Base-by-base conservation (phyloP, 2,329 filamentous ascomycete genomes). In the Endocalyx cinctus region DNA sequence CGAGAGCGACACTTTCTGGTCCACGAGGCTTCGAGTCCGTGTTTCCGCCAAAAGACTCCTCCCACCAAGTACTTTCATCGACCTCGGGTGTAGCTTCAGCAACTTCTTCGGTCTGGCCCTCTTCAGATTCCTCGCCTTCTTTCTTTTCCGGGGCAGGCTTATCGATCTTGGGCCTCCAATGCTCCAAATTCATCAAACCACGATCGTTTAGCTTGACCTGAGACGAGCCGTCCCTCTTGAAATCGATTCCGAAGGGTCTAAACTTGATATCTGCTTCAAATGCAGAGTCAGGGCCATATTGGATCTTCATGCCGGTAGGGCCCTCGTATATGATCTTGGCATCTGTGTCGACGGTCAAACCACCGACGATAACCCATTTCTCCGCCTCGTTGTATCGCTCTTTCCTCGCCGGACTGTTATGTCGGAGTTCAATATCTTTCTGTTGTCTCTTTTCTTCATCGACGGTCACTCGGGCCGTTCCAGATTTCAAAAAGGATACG, bases 1-100 rank as follows among this genome's bases (percentile, higher is more conserved):
- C 92, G 38, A 98, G 64, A 11, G 78, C 88, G 27, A 98, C 72
- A 55, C 89, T 92, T 62, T 98, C 92, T 0, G 92, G 92, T 2
- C 92, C 92, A 52, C 81, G 80, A n/a, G 92, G 90, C 63, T 98
- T 98, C 5, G 82, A 78, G 60, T 98, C 92, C 0, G 89, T 97
- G 58, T 92, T 94, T 41, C 90, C 89, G 44, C 90, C 90, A 59
- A 98, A 98, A 1, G 75, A 78, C 66, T 98, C 92, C 6, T 98
- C 92, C 92, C 92, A 98, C 87, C 88, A 96, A 4, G 89, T 96
- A 62, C 82, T 84, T 56, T 96, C 85, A 45, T 92, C 85, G 43
- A 84, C 77, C 11, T 69, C 71, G 10, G 61, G 40, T 19, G 59
- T 55, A 27, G 61, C 55, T 31, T 66, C 60, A 22, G 51, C 47